These are phyloP conservation scores for Plasmodium fragile DNA, from an alignment of 169 alveolate species.

Conservation along the genomic window DNA sequence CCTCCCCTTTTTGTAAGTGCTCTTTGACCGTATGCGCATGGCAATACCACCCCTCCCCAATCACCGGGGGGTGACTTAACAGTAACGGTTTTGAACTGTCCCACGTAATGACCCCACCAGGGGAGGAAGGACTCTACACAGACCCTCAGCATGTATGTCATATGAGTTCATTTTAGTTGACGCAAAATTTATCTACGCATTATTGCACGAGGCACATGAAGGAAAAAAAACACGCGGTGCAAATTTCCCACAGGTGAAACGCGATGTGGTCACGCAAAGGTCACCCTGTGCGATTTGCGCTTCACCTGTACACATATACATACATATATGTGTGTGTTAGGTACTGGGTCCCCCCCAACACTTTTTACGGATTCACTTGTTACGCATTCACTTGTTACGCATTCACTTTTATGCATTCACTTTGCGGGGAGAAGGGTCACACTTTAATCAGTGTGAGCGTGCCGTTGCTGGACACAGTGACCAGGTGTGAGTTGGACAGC, in stretches of 20 bases:
- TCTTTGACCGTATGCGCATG: background rate
- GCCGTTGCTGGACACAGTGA: slow-evolving; percentile 50
- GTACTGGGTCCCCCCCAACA: background rate
- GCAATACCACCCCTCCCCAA: background rate
- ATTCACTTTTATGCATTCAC: no score
- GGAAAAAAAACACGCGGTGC: background rate
- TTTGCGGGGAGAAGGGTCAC: no score
- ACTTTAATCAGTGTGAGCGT: slow-evolving; percentile 34
- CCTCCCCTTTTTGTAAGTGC: background rate
- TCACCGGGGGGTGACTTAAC: background rate
- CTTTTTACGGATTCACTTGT: no score
- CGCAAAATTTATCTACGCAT: background rate
- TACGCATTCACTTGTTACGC: no score
- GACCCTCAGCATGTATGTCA: background rate
- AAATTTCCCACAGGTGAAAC: background rate
- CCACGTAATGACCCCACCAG: background rate
- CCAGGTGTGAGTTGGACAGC: slow-evolving; percentile 35
- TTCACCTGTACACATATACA: background rate
- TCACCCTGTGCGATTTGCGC: background rate
- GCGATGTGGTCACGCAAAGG: background rate
- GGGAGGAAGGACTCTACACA: background rate
- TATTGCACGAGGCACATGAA: background rate
- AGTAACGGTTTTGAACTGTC: background rate
- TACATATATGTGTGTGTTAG: background rate
- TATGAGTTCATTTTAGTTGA: background rate